Base-by-base conservation (phyloP, 1,284 basidiomycete species). In the Tilletiaria anomala region DNA sequence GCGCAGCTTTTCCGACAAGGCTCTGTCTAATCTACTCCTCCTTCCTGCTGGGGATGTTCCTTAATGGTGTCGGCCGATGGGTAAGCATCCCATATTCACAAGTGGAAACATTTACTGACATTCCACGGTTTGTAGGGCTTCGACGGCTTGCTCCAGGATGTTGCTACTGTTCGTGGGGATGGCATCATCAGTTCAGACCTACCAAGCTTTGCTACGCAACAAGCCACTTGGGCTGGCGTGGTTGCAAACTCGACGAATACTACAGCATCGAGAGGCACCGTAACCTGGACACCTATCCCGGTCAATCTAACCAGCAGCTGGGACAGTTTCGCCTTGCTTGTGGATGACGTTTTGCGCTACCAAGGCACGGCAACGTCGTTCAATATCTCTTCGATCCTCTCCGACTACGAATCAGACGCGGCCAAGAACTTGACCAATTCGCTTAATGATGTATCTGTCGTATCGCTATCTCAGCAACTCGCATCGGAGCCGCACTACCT, bases 301-400 rank as follows among this genome's bases (percentile, higher is more conserved):
- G 17, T 6, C 26, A 39, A 18, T 31, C 16, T 36, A 16, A 11
- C 37, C 43, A 22, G 32, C 32, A 32, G 45, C 23, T 22, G 32
- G 32, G 77, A 81, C 55, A 79, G 79, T 1, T 86, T 83, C 56
- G 70, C 77, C 1, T 72, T 89, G 26, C 72, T 89, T 6, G 75
- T 89, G 6, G 83, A 89, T 60, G 86, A 88, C 54, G 84, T 89
- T 0, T 75, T 85, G 58, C 73, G 80, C 44, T 85, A 80, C 58
- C 64, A 72, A 15, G 82, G 84, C 4, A 58, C 69, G 2, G 76
- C 73, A 4, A 70, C 80, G 37, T 39, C 24, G 14, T 63, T 42
- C 40, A 51, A 63, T 26, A 39, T 63, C 2, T 29, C 41, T 5
- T 37, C 45, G 15, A 37, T 63, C 8, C 15, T 31, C 3, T 47